phyloP scores from a whole-genome alignment of 352 stramenopile genomes.

The Phytopythium vexans region DNA sequence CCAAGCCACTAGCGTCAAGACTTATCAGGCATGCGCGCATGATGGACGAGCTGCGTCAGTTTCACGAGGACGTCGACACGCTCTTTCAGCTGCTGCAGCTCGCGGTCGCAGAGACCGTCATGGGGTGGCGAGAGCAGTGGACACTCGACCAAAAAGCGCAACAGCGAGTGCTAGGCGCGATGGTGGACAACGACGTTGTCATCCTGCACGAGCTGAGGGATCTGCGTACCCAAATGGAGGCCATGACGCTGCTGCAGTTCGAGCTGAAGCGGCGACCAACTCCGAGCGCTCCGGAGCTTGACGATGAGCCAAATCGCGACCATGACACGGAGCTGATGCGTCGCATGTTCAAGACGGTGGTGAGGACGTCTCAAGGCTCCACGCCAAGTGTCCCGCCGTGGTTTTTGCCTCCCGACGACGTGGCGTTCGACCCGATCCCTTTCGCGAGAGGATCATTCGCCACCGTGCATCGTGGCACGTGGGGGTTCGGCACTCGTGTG shows the following conservation, averaged over 20 bases:
- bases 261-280: constrained; percentile 7
- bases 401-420: constrained; percentile 14
- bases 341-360: constrained; percentile 4
- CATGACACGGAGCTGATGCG: no score
- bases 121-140: constrained; percentile 19
- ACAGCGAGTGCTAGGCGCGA: not conserved
- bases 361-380: not conserved
- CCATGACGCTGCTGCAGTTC: constrained; percentile 13
- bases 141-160: constrained; percentile 7
- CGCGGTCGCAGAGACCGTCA: constrained; percentile 1
- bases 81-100: constrained; percentile 20
- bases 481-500: constrained; percentile 10
- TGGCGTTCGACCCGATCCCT: constrained; percentile 11
- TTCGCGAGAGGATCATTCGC: constrained; percentile 14
- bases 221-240: constrained; percentile 12
- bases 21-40: constrained; percentile 2
- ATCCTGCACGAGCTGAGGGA: constrained; percentile 9
- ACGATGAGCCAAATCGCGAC: constrained; percentile 3
- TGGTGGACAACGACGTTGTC: constrained; percentile 1
- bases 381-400: constrained; percentile 9
- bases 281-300: not conserved
- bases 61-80: constrained; percentile 19
- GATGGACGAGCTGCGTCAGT: constrained; percentile 14
- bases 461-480: constrained; percentile 11
- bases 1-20: no score